phyloP scores from a whole-genome alignment of 768 basidiomycete species.

The Chiua virens region DNA sequence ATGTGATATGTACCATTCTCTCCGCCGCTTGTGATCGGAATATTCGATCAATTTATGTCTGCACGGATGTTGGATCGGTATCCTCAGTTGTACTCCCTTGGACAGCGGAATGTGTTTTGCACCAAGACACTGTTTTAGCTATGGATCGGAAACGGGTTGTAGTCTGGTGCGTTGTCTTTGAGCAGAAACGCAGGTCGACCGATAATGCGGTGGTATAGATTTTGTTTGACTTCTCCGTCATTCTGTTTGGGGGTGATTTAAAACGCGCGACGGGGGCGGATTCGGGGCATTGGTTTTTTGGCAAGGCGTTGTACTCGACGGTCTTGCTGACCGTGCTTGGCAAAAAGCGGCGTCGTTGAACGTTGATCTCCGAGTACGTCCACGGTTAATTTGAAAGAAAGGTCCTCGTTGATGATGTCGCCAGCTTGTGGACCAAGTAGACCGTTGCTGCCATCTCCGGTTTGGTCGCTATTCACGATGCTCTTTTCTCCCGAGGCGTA shows the following conservation, averaged over 20 bases:
- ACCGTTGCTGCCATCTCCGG: slow-evolving; percentile 98
- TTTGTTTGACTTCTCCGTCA: slow-evolving; percentile 82
- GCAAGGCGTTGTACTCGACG: slow-evolving; percentile 91
- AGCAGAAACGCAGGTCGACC: background rate
- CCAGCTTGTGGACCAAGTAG: slow-evolving; percentile 98
- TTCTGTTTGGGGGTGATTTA: slow-evolving; percentile 92
- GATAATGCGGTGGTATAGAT: slow-evolving; percentile 50
- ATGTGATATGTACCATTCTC: slow-evolving; percentile 94
- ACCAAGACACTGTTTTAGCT: slow-evolving; percentile 88
- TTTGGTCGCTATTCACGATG: slow-evolving; percentile 97
- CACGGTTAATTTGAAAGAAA: no score
- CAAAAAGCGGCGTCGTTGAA: slow-evolving; percentile 95
- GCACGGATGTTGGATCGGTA: slow-evolving; percentile 96
- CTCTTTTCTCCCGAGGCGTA: slow-evolving; percentile 85
- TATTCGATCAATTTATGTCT: slow-evolving; percentile 98
- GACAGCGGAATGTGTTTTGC: slow-evolving; percentile 94
- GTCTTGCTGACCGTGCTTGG: slow-evolving; percentile 94
- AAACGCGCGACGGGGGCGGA: slow-evolving; percentile 79
- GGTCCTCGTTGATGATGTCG: background rate
- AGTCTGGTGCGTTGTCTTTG: slow-evolving; percentile 59
- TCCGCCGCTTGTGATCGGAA: slow-evolving; percentile 94
- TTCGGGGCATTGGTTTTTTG: slow-evolving; percentile 98
- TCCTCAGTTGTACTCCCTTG: slow-evolving; percentile 92
- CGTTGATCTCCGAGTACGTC: no score
- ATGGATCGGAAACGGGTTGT: slow-evolving; percentile 84